Evolutionary conservation across 1,284 basidiomycete species (phyloP), one percentile per base, ranked within the genome.

Genomic region (Apiotrichum laibachii): DNA sequence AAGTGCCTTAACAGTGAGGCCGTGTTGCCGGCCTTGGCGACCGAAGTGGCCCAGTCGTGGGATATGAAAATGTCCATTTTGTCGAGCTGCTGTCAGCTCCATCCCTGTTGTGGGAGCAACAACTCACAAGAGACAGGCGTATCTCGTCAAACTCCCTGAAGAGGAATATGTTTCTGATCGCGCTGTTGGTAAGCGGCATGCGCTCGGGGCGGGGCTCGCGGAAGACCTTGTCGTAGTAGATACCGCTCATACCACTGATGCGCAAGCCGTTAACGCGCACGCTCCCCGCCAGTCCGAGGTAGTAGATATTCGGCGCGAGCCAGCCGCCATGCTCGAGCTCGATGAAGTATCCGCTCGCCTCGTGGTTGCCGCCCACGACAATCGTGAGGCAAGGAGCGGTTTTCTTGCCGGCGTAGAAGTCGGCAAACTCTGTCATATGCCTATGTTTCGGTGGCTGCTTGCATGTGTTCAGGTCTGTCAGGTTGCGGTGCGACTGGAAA

Each of bases 321-420:
- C 92, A 95, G 16, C 92, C 92, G 34, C 92, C 92, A 68, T 95
- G 89, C 73, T 92, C 94, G 88, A 96, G 80, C 73, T 99, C 96
- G 88, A 90, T 93, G 80, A 99, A 83, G 75, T 98, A 97, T 71
- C 92, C 95, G 52, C 90, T 94, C 2, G 92, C 91, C 77, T 99
- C 95, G 73, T 99, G 95, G 73, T 99, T 99, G 9, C 95, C 95
- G n/a, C 95, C 96, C 68, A 99, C 95, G 54, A 98, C 86, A 33
- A 99, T 81, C 0, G 95, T 99, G 70, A 96, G 79, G 10, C 95
- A 76, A 0, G 93, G 92, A 0, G 95, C 94, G 9, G 71, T 79
- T 67, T 83, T 86, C 68, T 88, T 81, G 2, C 92, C 92, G 0
- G 85, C 86, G 72, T 98, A 98, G 74, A 97, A 92, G 85, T 89